Base-by-base conservation (phyloP, 1,139 yeast species). In the Taphrina pruni region DNA sequence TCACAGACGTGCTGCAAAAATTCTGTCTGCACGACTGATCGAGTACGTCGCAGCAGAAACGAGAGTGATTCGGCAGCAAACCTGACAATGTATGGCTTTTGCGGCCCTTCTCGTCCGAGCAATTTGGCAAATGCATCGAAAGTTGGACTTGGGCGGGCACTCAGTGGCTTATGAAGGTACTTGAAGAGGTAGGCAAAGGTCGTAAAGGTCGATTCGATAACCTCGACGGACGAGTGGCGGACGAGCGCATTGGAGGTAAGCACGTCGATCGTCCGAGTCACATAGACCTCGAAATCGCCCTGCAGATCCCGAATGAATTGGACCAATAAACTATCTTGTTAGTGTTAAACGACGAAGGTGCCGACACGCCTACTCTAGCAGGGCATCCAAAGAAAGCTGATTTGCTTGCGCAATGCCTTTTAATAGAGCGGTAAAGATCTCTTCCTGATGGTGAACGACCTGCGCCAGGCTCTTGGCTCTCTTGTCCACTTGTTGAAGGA, bases 1-100 rank as follows among this genome's bases (percentile, higher is more conserved):
- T 73, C 5, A 78, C 78, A 20, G 5, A 88, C 81, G 73, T 81
- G 85, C 0, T 79, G 75, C 6, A 89, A 79, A 55, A 89, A 84
- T 0, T 75, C 73, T 1, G 77, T 75, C 60, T 92, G 79, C 5
- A 85, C 80, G 0, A 82, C 83, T 0, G 82, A 77, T 21, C 82
- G 82, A 74, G 89, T 84, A 77, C 90, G 91, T 76, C 96, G 85
- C 12, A 94, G 81, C 71, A 94, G 81, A 74, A 89, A 94, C 0
- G 97, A 90, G 65, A 94, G 78, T 0, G 97, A 94, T 77, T 94
- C 98, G 0, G 97, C 93, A 45, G 97, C 87, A 75, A 93, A 94
- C 72, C 97, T 82, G 0, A 91, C 83, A 55, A 93, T 84, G 74
- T 89, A 89, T 21, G 85, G 84, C 71, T 84, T 84, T 70, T 86